Base-by-base conservation (phyloP, 176 grass and related monocot genomes). In the Aechmea fasciata region DNA sequence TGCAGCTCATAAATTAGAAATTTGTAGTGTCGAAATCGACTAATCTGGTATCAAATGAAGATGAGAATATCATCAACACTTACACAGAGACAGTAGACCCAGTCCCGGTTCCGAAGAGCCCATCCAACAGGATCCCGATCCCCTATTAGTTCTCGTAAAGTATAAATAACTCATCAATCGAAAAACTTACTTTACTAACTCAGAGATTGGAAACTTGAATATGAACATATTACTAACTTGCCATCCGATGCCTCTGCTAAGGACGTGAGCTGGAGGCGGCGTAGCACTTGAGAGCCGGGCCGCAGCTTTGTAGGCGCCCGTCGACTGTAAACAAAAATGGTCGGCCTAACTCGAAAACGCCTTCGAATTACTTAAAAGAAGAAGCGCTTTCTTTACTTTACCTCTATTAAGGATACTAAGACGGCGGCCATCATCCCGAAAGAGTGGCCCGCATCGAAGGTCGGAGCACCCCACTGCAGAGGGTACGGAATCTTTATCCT, bases 401-500 rank as follows among this genome's bases (percentile, higher is more conserved):
- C 94, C 94, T 99, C 94, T 64, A 93, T 74, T 63, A 99, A 82
- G 9, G 94, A 99, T 48, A 99, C 94, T 64, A 99, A 81, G 51
- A 93, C 89, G 70, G 94, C 94, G 70, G 94, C 81, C 82, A 93
- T 91, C 89, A 99, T 99, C 3, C 94, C 94, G 73, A 99, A 99
- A 52, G 84, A 93, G 69, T 99, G 89, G 48, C 94, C 94, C 11
- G 87, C 94, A 73, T 87, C 79, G 69, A 99, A 99, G 57, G 87
- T 99, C 20, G 94, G 94, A 23, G 94, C 84, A 15, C 94, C 94
- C 94, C 94, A 99, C 78, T 99, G 94, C 70, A 99, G 73, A 3
- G 94, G 94, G 52, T 86, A 99, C 62, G 94, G 94, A 54, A 93
- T 84, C 77, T 86, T 99, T 85, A 99, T 90, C 94, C 94, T 99